Conservation (phyloP, 2,329 filamentous ascomycete genomes). For the Monilinia vaccinii-corymbosi region DNA sequence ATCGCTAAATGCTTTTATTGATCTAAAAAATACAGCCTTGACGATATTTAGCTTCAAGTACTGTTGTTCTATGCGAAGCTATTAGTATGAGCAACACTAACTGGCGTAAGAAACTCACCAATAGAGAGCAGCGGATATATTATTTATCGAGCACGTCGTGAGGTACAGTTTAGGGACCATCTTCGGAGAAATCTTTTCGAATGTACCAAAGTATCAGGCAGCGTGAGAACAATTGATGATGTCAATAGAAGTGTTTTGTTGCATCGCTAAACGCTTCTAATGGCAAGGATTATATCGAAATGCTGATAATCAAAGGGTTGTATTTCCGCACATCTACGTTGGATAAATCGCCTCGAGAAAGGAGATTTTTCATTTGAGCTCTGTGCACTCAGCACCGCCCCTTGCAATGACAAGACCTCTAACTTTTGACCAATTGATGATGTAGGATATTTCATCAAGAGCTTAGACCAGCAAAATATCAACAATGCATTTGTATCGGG, state of each 20-base stretch:
- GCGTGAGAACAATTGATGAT: constrained; percentile 3
- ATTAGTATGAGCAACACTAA: neutral
- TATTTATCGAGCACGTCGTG: constrained; percentile 10
- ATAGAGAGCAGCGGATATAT: neutral
- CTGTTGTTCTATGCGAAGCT: neutral
- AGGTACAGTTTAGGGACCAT: no score
- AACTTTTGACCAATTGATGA: neutral
- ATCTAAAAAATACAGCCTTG: neutral
- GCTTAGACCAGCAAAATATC: constrained; percentile 37
- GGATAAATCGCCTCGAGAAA: constrained; percentile 39
- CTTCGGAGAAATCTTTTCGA: neutral
- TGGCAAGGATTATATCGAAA: constrained; percentile 11
- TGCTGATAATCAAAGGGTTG: neutral
- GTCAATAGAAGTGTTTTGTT: no score
- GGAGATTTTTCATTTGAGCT: constrained; percentile 33
- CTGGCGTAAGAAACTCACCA: neutral
- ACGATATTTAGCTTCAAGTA: neutral
- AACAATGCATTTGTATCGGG: constrained; percentile 40
- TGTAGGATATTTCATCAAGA: constrained; percentile 42
- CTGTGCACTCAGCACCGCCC: neutral
- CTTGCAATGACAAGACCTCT: neutral
- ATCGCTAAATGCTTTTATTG: no score
- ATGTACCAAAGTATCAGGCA: neutral
- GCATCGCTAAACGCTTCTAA: no score
- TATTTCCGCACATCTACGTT: constrained; percentile 28